phyloP scores from a whole-genome alignment of 2,329 filamentous ascomycete species.

The Fusarium sp. region DNA sequence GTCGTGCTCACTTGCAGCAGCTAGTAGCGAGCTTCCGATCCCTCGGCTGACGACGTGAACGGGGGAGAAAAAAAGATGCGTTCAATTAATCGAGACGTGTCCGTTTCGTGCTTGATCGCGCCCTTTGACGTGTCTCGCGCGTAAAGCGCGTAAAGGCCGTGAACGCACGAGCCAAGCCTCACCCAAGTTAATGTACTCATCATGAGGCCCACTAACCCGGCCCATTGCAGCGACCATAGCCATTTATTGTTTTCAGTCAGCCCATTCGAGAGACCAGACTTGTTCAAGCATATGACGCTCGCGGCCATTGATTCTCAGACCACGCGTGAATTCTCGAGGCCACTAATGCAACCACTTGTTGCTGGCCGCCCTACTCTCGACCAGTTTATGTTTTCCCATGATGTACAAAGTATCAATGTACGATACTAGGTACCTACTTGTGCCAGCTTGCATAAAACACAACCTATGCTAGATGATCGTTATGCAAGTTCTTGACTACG shows the following conservation, averaged over 20 bases:
- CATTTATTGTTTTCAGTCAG: conserved; percentile 21
- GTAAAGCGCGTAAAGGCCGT: conserved; percentile 45
- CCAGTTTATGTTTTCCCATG: conserved; percentile 28
- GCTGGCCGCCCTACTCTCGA: conserved; percentile 23
- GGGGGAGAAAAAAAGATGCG: conserved; percentile 40
- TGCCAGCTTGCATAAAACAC: not conserved
- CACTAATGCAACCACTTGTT: conserved; percentile 46
- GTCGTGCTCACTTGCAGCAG: conserved; percentile 43
- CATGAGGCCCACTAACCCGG: conserved; percentile 22
- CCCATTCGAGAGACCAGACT: conserved; percentile 5
- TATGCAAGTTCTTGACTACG: not conserved
- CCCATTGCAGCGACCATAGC: conserved; percentile 20
- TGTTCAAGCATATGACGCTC: conserved; percentile 20
- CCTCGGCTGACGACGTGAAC: conserved; percentile 31
- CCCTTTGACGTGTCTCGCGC: conserved; percentile 50
- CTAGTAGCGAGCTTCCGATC: conserved; percentile 13
- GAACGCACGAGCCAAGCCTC: conserved; percentile 39
- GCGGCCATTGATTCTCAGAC: conserved; percentile 24
- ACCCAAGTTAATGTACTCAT: not conserved
- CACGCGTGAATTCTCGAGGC: conserved; percentile 27
- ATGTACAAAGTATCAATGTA: conserved; percentile 1
- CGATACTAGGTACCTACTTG: not conserved
- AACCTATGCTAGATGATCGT: not conserved
- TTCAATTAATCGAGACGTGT: conserved; percentile 60
- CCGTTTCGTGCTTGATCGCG: conserved; percentile 61